phyloP scores from a whole-genome alignment of 2,329 filamentous ascomycete genomes.

The Bipolaris gigantea region DNA sequence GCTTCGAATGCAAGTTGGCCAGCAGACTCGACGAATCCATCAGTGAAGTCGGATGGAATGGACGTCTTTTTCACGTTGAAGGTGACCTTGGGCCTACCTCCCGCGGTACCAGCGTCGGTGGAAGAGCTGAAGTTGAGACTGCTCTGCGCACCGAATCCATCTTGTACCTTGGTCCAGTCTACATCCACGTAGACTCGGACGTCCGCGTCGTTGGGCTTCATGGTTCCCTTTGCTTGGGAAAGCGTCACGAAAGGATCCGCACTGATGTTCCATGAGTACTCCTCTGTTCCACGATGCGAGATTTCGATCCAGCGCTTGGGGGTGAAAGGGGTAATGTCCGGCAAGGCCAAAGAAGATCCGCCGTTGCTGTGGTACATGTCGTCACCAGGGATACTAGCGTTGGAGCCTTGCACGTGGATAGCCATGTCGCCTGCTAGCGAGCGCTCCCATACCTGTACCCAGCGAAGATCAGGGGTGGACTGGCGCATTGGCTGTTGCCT shows the following conservation, averaged over 20 bases:
- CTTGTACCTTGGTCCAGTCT: conserved; percentile 37
- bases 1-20: conserved; percentile 43
- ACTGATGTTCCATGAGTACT: conserved; percentile 42
- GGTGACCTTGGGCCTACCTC: conserved; percentile 31
- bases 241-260: conserved; percentile 45
- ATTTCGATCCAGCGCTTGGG: conserved; percentile 45
- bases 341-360: conserved; percentile 35
- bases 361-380: conserved; percentile 62
- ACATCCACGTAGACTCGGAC: conserved; percentile 44
- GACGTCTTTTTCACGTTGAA: conserved; percentile 41
- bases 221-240: conserved; percentile 35
- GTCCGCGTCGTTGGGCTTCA: conserved; percentile 36
- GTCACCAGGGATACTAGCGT: conserved; percentile 69
- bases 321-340: conserved; percentile 38
- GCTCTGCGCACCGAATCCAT: conserved; percentile 32
- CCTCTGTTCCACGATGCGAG: conserved; percentile 36
- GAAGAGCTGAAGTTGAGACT: conserved; percentile 40
- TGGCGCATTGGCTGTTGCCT: conserved; percentile 76
- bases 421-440: conserved; percentile 65
- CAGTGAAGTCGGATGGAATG: conserved; percentile 36
- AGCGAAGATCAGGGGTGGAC: conserved; percentile 62
- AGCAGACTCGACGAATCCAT: conserved; percentile 42
- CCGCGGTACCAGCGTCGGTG: conserved; percentile 46
- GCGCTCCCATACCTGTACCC: conserved; percentile 60
- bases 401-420: conserved; percentile 65